A percentile compares a stretch with the other conserved stretches of the same genome.
Evolutionary conservation across 2,329 filamentous ascomycete genomes (phyloP).

Genomic region (Fusarium sp.): DNA sequence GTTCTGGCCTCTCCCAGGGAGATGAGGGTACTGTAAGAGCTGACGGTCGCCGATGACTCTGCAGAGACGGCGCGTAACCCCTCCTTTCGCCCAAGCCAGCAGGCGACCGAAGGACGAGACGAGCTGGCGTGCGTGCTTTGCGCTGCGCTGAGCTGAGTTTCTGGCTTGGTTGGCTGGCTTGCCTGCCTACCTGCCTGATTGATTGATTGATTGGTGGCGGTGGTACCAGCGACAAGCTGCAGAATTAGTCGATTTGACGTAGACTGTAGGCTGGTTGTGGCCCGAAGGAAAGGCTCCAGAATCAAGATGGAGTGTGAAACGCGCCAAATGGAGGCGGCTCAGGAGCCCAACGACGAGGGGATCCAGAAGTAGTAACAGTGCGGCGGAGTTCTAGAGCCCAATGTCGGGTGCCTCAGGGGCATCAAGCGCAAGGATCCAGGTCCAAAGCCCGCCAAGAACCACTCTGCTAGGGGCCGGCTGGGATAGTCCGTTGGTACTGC

Average conservation of each 20-base stretch:
- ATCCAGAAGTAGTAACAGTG: slow-evolving; percentile 27
- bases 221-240: slow-evolving; percentile 16
- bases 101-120: slow-evolving; percentile 27
- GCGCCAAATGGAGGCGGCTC: slow-evolving; percentile 9
- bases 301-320: slow-evolving; percentile 17
- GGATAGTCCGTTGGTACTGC: slow-evolving; percentile 1
- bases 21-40: slow-evolving; percentile 38
- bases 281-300: slow-evolving; percentile 12
- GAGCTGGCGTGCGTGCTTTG: slow-evolving; percentile 26
- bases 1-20: slow-evolving; percentile 37
- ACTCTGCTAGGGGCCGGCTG: slow-evolving; percentile 10
- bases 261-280: slow-evolving; percentile 8
- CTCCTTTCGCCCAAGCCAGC: slow-evolving; percentile 39
- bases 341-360: slow-evolving; percentile 31
- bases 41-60: slow-evolving; percentile 44
- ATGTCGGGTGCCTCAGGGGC: slow-evolving; percentile 27
- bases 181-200: slow-evolving; percentile 8
- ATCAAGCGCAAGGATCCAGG: slow-evolving; percentile 32
- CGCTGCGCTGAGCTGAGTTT: background rate
- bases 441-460: slow-evolving; percentile 18
- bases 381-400: slow-evolving; percentile 31
- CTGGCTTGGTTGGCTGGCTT: slow-evolving; percentile 34
- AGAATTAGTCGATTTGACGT: slow-evolving; percentile 19
- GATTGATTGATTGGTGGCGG: slow-evolving; percentile 32
- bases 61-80: slow-evolving; percentile 45